Evolutionary conservation across 768 basidiomycete genomes (phyloP).

Genomic region (Cubamyces lactineus): DNA sequence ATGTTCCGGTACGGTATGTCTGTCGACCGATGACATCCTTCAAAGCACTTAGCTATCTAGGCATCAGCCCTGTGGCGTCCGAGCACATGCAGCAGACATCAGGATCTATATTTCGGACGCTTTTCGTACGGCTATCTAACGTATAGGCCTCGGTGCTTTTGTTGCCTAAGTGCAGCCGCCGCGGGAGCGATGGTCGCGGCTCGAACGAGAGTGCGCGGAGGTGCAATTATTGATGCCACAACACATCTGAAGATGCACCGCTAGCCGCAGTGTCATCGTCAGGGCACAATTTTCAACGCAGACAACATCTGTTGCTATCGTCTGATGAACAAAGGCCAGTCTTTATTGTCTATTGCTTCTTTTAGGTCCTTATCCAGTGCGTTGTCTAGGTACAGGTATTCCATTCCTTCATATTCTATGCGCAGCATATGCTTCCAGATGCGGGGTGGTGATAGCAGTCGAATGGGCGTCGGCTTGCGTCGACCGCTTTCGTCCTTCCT

Average conservation of each 20-base stretch:
- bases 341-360: neutral
- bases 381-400: neutral
- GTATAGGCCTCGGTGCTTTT: neutral
- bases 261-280: neutral
- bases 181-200: neutral
- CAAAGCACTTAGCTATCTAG: neutral
- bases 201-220: neutral
- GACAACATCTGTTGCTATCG: conserved; percentile 3
- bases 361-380: neutral
- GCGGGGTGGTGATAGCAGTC: neutral
- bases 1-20: neutral
- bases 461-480: neutral
- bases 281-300: conserved; percentile 1
- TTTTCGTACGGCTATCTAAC: conserved; percentile 15
- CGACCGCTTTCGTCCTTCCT: too few relatives aligned
- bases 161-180: neutral
- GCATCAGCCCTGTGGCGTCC: conserved; percentile 12
- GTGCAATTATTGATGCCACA: neutral
- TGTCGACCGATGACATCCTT: neutral
- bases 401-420: neutral
- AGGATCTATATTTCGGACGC: neutral
- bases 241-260: neutral
- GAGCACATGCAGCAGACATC: conserved; percentile 5
- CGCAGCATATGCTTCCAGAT: neutral
- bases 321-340: conserved; percentile 3